phyloP scores from a whole-genome alignment of 306 rosid species.

The Fagus sylvatica region DNA sequence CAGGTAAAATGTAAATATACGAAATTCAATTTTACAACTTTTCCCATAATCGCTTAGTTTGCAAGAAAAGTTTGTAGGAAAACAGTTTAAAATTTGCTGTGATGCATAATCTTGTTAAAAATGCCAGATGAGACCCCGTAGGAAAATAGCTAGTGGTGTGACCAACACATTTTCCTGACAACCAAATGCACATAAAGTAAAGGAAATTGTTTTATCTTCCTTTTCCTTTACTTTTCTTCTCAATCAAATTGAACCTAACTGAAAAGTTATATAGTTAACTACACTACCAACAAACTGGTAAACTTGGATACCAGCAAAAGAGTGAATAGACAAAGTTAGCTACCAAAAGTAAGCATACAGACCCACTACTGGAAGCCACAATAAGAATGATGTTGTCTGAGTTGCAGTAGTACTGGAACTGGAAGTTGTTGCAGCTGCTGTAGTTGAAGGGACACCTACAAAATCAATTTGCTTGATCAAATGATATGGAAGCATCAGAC shows the following conservation, averaged over 20 bases:
- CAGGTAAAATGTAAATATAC: background rate
- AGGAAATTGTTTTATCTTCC: background rate
- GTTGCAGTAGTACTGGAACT: conserved; percentile 50
- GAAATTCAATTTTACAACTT: background rate
- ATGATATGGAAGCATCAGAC: conserved; percentile 11
- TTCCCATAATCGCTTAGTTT: background rate
- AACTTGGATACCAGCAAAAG: background rate
- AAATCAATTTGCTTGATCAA: conserved; percentile 18
- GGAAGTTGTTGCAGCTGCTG: conserved; percentile 52
- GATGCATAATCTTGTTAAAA: background rate
- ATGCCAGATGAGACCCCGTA: background rate
- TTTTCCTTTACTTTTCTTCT: background rate
- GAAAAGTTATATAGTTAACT: too few species aligned
- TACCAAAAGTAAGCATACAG: conserved; percentile 22
- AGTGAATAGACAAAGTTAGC: background rate
- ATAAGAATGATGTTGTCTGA: conserved; percentile 61
- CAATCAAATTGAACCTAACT: background rate
- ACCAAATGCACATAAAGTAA: background rate
- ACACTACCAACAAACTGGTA: background rate
- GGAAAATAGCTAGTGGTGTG: background rate
- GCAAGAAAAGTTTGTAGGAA: background rate
- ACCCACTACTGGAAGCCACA: conserved; percentile 81
- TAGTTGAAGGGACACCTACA: conserved; percentile 55
- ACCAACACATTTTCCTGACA: background rate
- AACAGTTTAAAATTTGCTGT: background rate